Base-by-base conservation (phyloP, 805 yeast genomes). In the Schwanniomyces vanrijiae region DNA sequence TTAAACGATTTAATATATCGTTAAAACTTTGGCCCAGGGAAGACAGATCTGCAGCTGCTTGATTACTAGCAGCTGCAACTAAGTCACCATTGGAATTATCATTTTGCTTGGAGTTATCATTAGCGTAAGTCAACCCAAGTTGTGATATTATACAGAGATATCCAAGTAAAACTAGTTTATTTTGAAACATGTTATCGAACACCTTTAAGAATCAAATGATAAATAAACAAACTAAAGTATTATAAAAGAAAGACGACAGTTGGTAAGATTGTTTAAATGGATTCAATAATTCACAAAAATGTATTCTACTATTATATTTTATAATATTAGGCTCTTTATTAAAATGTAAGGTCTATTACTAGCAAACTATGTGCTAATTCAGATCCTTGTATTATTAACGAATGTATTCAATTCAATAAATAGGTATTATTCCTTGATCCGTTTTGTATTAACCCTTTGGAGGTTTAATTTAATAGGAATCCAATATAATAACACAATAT, bases 201-300 rank as follows among this genome's bases (percentile, higher is more conserved):
- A 31, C 35, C 20, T 16, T 7, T 8, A 14, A 31, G 7, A 31
- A 31, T 31, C 35, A 16, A 31, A 16, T 18, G 7, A 11, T 7
- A 31, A 14, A 31, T 13, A 31, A 31, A 31, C 35, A 16, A 31
- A 16, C 14, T 16, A 16, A 26, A 31, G 19, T 31, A n/a, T n/a
- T n/a, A n/a, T n/a, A 31, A 31, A 31, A 31, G 35, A 31, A 31
- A 14, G 35, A 31, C 35, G 35, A 31, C 35, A 31, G 35, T 31
- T 31, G 35, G 35, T 31, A 31, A 31, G 35, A 9, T 14, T 31
- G 35, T 31, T 31, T 31, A 31, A 14, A 31, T 6, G n/a, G 18
- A 31, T 31, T 31, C 35, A 16, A 31, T 6, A 16, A 16, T 31
- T 31, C 35, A 31, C 20, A 31, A 19, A 18, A 31, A 31, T 20